A percentile compares a stretch with the other conserved stretches of the same genome.
Conservation (phyloP, 1,139 yeast genomes). For the Taiozyma sp. region DNA sequence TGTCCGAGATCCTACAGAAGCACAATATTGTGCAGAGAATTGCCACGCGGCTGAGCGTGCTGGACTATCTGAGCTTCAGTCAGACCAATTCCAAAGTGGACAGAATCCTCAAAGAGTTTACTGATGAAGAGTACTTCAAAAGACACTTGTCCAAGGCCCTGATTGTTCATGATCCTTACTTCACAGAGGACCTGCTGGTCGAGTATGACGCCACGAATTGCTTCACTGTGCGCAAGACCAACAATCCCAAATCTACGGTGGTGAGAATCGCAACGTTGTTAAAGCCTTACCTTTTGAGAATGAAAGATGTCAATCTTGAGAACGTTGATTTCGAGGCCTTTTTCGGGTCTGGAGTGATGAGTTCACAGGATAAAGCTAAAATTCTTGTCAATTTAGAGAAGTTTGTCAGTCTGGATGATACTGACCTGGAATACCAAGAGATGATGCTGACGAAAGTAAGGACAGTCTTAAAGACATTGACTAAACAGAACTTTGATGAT, state of each 20-base stretch:
- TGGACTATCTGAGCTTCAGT: constrained; percentile 9
- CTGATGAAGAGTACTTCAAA: constrained; percentile 13
- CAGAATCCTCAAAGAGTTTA: not conserved
- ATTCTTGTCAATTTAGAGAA: constrained; percentile 15
- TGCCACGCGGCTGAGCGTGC: constrained; percentile 10
- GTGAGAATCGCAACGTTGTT: constrained; percentile 4
- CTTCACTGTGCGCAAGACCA: constrained; percentile 12
- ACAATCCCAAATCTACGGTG: constrained; percentile 16
- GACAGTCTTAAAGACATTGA: constrained; percentile 10
- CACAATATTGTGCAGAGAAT: constrained; percentile 8
- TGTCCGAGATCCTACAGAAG: constrained; percentile 4
- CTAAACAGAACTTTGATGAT: constrained; percentile 34
- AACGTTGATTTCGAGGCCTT: constrained; percentile 11
- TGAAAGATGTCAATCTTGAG: not conserved
- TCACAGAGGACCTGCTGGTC: constrained; percentile 10
- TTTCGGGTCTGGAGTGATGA: constrained; percentile 10
- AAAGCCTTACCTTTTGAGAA: constrained; percentile 7
- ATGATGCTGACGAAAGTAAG: constrained; percentile 8
- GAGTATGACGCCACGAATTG: constrained; percentile 13
- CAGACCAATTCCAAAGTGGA: constrained; percentile 6
- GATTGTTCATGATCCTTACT: constrained; percentile 11
- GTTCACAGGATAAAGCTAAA: constrained; percentile 20
- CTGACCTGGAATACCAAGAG: constrained; percentile 11
- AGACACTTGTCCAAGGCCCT: constrained; percentile 7
- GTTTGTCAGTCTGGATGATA: constrained; percentile 18